A percentile compares a stretch with the other conserved stretches of the same genome.
Evolutionary conservation across 345 rosid genomes (phyloP).

Genomic region (Theobroma cacao): DNA sequence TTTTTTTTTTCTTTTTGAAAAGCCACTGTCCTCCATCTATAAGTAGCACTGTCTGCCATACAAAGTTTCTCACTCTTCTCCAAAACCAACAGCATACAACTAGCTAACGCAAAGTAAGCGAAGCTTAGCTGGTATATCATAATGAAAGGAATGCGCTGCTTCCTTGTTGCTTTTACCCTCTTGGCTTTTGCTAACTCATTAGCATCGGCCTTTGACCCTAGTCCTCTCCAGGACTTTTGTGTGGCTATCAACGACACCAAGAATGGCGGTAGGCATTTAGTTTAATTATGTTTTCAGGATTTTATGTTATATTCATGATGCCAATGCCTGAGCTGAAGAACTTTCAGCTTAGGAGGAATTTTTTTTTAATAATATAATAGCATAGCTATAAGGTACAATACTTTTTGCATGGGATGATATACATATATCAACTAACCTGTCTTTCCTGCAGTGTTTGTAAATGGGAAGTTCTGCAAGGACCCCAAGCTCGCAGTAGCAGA

Average conservation of each 20-base stretch:
- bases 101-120: not conserved
- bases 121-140: not conserved
- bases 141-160: not conserved
- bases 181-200: not conserved
- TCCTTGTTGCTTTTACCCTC: not conserved
- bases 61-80: not conserved
- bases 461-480: slow-evolving; percentile 16
- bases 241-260: not conserved
- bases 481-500: slow-evolving; percentile 5
- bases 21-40: too few relatives aligned
- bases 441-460: not conserved
- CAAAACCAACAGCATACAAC: not conserved
- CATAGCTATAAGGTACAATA: too few relatives aligned
- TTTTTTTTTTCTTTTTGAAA: too few relatives aligned
- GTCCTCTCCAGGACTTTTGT: slow-evolving; percentile 8
- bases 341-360: too few relatives aligned
- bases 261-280: not conserved
- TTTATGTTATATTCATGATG: not conserved
- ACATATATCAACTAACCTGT: not conserved
- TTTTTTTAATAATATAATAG: too few relatives aligned
- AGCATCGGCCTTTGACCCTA: not conserved
- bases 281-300: too few relatives aligned
- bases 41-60: not conserved
- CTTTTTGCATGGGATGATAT: not conserved
- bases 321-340: not conserved